Percentiles rank a stretch among this genome's conserved stretches.
Conservation (phyloP, 805 yeast species). For the Metschnikowia hibisci region DNA sequence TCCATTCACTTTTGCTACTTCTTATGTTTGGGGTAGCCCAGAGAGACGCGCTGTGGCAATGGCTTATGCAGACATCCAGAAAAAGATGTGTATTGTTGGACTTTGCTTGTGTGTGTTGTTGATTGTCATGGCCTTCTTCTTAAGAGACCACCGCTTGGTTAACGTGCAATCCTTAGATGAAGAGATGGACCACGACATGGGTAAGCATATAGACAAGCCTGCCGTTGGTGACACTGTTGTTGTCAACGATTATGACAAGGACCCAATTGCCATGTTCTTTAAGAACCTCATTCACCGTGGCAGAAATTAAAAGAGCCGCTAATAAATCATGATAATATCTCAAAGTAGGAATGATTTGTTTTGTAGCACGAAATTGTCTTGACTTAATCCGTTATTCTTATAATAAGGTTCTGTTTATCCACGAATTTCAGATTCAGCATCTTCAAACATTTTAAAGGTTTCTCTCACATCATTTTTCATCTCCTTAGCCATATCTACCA, state of each 20-base stretch:
- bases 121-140: slow-evolving; percentile 42
- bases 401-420: too few relatives aligned
- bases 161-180: slow-evolving; percentile 29
- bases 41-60: slow-evolving; percentile 53
- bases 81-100: slow-evolving; percentile 53
- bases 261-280: slow-evolving; percentile 17
- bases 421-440: slow-evolving; percentile 34
- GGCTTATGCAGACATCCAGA: slow-evolving; percentile 59
- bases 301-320: slow-evolving; percentile 5
- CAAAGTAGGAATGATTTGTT: too few relatives aligned
- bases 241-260: slow-evolving; percentile 18
- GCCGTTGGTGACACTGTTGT: slow-evolving; percentile 15
- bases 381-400: too few relatives aligned
- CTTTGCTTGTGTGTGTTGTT: slow-evolving; percentile 52
- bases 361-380: too few relatives aligned
- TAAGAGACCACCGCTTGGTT: slow-evolving; percentile 50
- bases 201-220: slow-evolving; percentile 11
- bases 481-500: slow-evolving; percentile 57
- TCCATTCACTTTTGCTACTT: slow-evolving; percentile 48
- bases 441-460: slow-evolving; percentile 55
- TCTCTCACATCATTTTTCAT: slow-evolving; percentile 67
- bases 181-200: slow-evolving; percentile 16
- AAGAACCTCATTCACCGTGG: slow-evolving; percentile 7
- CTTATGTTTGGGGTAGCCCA: slow-evolving; percentile 60
- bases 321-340: neutral